Base-by-base conservation (phyloP, 257 asterid species). In the Solanum piurae region DNA sequence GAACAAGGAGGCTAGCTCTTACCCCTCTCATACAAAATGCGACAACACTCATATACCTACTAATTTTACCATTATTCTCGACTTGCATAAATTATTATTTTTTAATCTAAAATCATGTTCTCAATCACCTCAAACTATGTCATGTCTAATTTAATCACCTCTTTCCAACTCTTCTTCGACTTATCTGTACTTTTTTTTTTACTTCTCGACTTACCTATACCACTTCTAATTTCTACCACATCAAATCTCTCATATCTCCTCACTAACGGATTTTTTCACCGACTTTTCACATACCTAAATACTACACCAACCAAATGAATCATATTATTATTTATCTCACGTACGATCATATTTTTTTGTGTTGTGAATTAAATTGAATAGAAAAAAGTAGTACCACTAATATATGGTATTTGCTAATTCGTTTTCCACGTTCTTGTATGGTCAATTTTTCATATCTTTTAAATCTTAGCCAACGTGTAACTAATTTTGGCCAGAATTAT, bases 221-320 rank as follows among this genome's bases (percentile, higher is more conserved):
- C 6, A 23, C 5, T 62, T n/a, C 3, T 9, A 23, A 9, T 9
- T 9, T 9, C 29, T 62, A 4, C 12, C 7, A 62, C 14, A 23
- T 62, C 31, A 25, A 64, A n/a, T 4, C 0, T 64, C 1, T n/a
- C 72, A n/a, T 12, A n/a, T 25, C 2, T n/a, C 33, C 31, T 62
- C 3, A 64, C 1, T n/a, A 62, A n/a, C 1, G 1, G 0, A n/a
- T 62, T 9, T 21, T 58, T 23, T 23, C 13, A 62, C 3, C 1
- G 0, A 12, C 0, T 12, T 25, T 64, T 58, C 27, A 58, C 5
- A 23, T 58, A 27, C 12, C 27, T 9, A 8, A 58, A 21, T 21
- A 58, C 25, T 58, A 58, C 12, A 58, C 5, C 68, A 58, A 58
- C 68, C 27, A 58, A 58, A 58, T 4, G 2, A 58, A 58, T 1